Percentiles rank a stretch among this genome's conserved stretches.
phyloP scores from a whole-genome alignment of 306 rosid species.

The Malus orientalis region DNA sequence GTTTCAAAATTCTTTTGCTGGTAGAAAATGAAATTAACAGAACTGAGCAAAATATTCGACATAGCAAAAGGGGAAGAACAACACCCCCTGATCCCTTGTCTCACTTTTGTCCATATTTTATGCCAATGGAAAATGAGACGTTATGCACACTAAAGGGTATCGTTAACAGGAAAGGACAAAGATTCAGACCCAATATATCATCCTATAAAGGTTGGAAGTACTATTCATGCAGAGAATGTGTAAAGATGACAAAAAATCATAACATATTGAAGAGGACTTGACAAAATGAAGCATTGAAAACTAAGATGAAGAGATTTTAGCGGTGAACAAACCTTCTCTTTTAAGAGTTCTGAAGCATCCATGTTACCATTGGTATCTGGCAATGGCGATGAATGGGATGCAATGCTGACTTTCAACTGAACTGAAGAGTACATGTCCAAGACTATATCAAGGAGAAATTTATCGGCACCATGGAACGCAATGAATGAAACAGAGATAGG shows the following conservation, averaged over 20 bases:
- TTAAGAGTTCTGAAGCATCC: constrained; percentile 72
- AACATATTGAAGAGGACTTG: not conserved
- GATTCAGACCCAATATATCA: not conserved
- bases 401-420: constrained; percentile 47
- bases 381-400: constrained; percentile 30
- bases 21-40: not conserved
- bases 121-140: not conserved
- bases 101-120: not conserved
- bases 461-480: constrained; percentile 64
- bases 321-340: constrained; percentile 63
- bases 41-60: not conserved
- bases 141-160: not conserved
- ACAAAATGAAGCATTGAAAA: not conserved
- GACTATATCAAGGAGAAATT: constrained; percentile 80
- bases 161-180: not conserved
- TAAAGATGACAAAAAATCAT: not conserved
- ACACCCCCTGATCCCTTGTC: not conserved
- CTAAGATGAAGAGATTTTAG: not conserved
- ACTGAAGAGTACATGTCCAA: constrained; percentile 63
- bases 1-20: not conserved
- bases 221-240: not conserved
- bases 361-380: constrained; percentile 49
- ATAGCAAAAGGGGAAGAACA: not conserved
- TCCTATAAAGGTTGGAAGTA: not conserved
- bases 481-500: constrained; percentile 68